Evolutionary conservation across 2,329 filamentous ascomycete genomes (phyloP).

Genomic region (Sphaerulina vaccinii): DNA sequence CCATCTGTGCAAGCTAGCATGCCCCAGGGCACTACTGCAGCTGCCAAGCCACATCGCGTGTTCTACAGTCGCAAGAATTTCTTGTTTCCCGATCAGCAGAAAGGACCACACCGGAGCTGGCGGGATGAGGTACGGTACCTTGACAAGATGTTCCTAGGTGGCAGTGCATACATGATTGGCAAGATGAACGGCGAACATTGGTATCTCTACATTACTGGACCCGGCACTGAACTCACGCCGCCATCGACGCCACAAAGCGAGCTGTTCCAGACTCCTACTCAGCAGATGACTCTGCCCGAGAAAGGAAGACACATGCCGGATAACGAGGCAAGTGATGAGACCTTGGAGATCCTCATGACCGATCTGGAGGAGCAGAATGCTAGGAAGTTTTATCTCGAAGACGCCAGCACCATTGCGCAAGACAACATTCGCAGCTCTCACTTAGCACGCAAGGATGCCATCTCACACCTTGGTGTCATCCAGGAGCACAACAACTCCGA

Average conservation of each 20-base stretch:
- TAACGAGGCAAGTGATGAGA: conserved; percentile 62
- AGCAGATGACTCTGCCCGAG: conserved; percentile 59
- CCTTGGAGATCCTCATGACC: conserved; percentile 68
- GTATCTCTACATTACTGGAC: conserved; percentile 96
- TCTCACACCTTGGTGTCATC: conserved; percentile 60
- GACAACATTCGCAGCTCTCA: conserved; percentile 68
- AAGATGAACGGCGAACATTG: conserved; percentile 99
- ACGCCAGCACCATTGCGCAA: conserved; percentile 88
- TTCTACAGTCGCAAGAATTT: conserved; percentile 99
- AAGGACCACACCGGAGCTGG: conserved; percentile 94
- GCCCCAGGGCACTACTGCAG: conserved; percentile 65
- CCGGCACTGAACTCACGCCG: conserved; percentile 74
- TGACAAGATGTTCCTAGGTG: conserved; percentile 85
- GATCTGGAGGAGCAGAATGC: conserved; percentile 66
- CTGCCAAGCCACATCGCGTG: conserved; percentile 87
- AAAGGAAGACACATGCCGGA: conserved; percentile 41
- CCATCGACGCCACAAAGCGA: conserved; percentile 68
- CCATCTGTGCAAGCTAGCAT: conserved; percentile 70
- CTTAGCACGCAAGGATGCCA: conserved; percentile 60
- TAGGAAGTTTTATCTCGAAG: conserved; percentile 68
- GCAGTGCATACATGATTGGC: conserved; percentile 98
- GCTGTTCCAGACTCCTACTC: conserved; percentile 57
- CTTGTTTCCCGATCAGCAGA: conserved; percentile 90
- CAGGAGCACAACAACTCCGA: conserved; percentile 48
- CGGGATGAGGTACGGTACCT: conserved; percentile 90